These are phyloP conservation scores for Grosmannia serpens DNA, from an alignment of 2,329 filamentous ascomycete species.

Conservation along the genomic window DNA sequence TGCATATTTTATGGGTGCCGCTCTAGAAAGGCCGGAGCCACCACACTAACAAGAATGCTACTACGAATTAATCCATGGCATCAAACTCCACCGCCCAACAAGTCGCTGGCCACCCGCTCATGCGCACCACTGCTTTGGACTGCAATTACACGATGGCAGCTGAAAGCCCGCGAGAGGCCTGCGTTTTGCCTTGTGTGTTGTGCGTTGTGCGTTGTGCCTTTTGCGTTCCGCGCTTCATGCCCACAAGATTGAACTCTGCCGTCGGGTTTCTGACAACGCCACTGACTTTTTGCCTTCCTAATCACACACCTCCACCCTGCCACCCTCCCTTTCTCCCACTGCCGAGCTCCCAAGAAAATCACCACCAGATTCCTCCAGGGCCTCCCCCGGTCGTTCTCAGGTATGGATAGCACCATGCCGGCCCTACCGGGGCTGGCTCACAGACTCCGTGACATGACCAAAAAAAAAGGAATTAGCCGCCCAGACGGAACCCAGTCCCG, in stretches of 20 bases:
- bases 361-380: not conserved
- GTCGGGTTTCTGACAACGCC: not conserved
- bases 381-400: not conserved
- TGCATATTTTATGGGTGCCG: slow-evolving; percentile 4
- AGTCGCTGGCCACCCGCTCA: not conserved
- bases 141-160: not conserved
- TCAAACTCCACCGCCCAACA: not conserved
- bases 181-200: not conserved
- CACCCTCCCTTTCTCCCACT: not conserved
- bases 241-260: too few relatives aligned
- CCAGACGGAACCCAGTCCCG: not conserved
- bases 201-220: too few relatives aligned
- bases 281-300: not conserved
- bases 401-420: not conserved
- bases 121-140: not conserved
- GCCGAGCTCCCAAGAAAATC: not conserved
- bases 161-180: not conserved
- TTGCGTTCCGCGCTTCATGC: too few relatives aligned
- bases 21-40: not conserved
- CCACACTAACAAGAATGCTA: not conserved
- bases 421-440: not conserved
- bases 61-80: not conserved
- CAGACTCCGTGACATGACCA: not conserved
- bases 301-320: not conserved
- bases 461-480: not conserved